These are phyloP conservation scores for Yarrowia hollandica DNA, from an alignment of 805 yeast species.

Conservation along the genomic window DNA sequence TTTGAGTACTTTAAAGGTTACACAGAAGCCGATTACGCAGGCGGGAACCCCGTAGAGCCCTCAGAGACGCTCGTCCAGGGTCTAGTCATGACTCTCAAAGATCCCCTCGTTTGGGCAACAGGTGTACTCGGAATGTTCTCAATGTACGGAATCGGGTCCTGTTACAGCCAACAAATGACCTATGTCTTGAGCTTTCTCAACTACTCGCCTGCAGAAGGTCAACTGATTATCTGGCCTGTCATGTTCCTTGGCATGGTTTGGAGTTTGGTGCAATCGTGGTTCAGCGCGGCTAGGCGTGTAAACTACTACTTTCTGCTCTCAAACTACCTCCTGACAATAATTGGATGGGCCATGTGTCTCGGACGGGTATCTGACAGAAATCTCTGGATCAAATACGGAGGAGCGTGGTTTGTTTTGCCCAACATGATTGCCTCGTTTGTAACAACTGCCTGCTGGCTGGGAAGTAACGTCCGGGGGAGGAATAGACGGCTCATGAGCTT, in stretches of 20 bases:
- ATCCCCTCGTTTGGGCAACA: neutral
- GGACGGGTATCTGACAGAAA: neutral
- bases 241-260: neutral
- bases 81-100: neutral
- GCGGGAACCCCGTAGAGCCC: conserved; percentile 1
- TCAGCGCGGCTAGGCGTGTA: neutral
- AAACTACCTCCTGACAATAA: neutral
- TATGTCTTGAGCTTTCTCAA: neutral
- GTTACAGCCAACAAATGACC: neutral
- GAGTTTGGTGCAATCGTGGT: conserved; percentile 6
- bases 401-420: neutral
- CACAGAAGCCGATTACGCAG: neutral
- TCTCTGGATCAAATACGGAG: conserved; percentile 5
- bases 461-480: neutral
- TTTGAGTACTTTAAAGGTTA: neutral
- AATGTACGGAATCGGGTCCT: neutral
- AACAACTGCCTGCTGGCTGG: neutral
- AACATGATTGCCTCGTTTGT: conserved; percentile 2
- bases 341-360: neutral
- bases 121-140: neutral
- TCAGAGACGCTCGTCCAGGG: neutral
- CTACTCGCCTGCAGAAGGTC: neutral
- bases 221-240: neutral
- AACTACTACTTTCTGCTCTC: conserved; percentile 4
- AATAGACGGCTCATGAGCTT: conserved; percentile 1